Base-by-base conservation (phyloP, 2,329 filamentous ascomycete genomes). In the Dryadomyces quercus-mongolicae region DNA sequence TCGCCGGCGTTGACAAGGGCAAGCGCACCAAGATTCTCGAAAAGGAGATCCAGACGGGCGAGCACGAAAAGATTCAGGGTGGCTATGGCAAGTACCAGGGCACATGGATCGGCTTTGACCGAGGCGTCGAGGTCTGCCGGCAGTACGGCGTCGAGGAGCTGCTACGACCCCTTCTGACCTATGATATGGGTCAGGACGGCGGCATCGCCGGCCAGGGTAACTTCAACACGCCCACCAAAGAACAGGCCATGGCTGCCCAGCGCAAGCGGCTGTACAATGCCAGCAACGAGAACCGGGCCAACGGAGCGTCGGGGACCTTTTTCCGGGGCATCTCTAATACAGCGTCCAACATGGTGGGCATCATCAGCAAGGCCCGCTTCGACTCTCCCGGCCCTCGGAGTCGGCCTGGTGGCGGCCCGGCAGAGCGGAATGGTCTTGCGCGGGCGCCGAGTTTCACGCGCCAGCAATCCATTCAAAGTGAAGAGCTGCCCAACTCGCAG, bases 81-180 rank as follows among this genome's bases (percentile, higher is more conserved):
- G 93, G 93, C 5, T 98, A 98, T 65, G 93, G 93, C 60, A 97
- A 97, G 73, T 98, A 98, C 65, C 93, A 98, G 73, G 93, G 93
- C 54, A 98, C 93, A 2, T 98, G 93, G 93, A 95, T 98, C 65
- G 88, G 86, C 64, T 97, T 95, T 65, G 86, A 92, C 51, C 83
- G 92, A 57, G 93, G 92, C 1, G 78, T 94, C 48, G 89, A 96
- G 65, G 92, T 98, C 62, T 97, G 93, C 68, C 83, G 86, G 45
- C 81, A 85, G 60, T 86, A 86, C 61, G 81, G 79, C 12, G 88
- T 93, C 36, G 86, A 92, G 66, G 87, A 92, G 59, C 63, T 88
- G 5, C 71, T 93, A 49, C 78, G 81, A 21, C 86, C 86, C 16
- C 75, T 93, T 5, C 70, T 93, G 53, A 88, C 86, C 31, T 89